Evolutionary conservation across 2,329 filamentous ascomycete genomes (phyloP), one percentile per base, ranked within the genome.

Genomic region (Fusarium setosum): DNA sequence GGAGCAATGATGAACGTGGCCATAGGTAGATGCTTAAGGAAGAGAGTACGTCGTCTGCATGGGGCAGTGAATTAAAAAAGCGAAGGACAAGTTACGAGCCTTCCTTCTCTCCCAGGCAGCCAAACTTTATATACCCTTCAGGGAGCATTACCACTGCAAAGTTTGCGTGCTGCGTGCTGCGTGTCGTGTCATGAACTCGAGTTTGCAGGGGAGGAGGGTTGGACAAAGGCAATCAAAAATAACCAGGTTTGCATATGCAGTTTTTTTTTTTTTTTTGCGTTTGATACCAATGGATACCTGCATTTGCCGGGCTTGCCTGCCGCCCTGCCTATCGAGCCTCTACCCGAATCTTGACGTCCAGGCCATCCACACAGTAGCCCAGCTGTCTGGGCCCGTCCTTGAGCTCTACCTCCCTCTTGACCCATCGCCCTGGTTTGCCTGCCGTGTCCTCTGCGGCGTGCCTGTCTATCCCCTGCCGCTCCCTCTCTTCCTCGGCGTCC

Each of bases 361-460:
- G 75, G 0, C 90, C 89, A 73, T 96, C 93, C 58, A 97, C 88
- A 77, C 90, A 93, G 71, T 93, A 95, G 2, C 93, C 93, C 67
- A 97, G 83, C 76, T 92, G 89, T 71, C 92, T 88, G 10, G 93
- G 94, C 12, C 93, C 91, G 71, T 95, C 90, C 56, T 86, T 86
- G 54, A 97, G 83, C 76, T 94, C 91, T 29, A 94, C 89, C 76
- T 97, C 93, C 59, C 94, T 84, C 76, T 90, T 90, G 47, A 94
- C 84, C 83, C 91, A 94, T 63, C 88, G 84, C 1, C 85, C 88
- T 11, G 80, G 76, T 61, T 77, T 82, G 34, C 57, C 65, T 21
- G 65, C 47, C 9, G 38, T 51, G 11, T 69, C 64, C 23, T 72
- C 68, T n/a, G 68, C 73, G 6, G 76, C 76, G 15, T 68, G 58